A percentile compares a stretch with the other conserved stretches of the same genome.
Evolutionary conservation across 1,284 basidiomycete species (phyloP).

Genomic region (Ganoderma lingzhi): DNA sequence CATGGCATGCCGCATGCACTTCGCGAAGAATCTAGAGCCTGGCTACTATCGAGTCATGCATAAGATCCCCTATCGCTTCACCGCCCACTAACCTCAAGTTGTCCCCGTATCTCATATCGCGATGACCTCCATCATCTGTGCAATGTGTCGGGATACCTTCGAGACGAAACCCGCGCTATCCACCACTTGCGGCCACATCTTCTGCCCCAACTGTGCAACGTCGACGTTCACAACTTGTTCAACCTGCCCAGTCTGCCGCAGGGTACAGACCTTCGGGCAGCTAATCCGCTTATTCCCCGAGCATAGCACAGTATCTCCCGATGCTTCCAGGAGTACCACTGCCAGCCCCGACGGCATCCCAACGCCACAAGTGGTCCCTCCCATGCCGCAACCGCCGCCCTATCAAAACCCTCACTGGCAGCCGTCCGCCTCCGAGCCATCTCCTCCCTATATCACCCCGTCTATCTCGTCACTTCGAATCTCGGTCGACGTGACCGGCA

Average conservation of each 20-base stretch:
- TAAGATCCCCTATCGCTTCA: too few species aligned
- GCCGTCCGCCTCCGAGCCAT: not conserved
- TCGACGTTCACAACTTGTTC: conserved; percentile 25
- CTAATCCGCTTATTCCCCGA: conserved; percentile 25
- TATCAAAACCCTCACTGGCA: not conserved
- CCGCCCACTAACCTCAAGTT: too few species aligned
- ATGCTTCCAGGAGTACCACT: too few species aligned
- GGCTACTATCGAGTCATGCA: too few species aligned
- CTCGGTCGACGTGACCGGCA: not conserved
- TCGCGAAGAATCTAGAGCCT: too few species aligned
- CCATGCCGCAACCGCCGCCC: not conserved
- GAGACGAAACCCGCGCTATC: conserved; percentile 17
- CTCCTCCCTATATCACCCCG: not conserved
- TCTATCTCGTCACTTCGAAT: not conserved
- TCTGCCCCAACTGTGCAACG: conserved; percentile 36
- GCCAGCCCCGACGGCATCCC: too few species aligned
- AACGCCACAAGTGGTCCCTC: too few species aligned
- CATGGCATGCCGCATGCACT: too few species aligned
- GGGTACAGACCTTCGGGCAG: conserved; percentile 18
- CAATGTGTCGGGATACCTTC: conserved; percentile 34
- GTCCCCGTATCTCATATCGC: too few species aligned
- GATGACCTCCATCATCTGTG: conserved; percentile 17
- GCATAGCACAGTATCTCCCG: too few species aligned
- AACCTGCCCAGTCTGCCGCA: conserved; percentile 32
- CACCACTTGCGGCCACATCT: conserved; percentile 20